Conservation (phyloP, 768 basidiomycete genomes). For the Rhodotorula babjevae region DNA sequence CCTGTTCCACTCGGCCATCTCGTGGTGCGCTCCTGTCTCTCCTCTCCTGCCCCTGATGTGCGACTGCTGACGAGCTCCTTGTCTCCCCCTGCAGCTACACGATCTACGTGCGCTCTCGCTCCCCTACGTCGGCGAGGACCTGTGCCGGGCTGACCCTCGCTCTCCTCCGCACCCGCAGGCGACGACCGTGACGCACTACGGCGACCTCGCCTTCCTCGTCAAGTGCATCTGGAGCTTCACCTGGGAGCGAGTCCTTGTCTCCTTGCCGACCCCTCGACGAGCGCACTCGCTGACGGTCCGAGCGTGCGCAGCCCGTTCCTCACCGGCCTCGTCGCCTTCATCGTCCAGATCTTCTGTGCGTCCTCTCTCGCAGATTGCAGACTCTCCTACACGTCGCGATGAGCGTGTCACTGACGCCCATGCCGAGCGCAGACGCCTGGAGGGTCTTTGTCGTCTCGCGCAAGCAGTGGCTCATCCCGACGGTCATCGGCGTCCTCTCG, state of each 20-base stretch:
- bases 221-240: conserved; percentile 7
- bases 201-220: conserved; percentile 2
- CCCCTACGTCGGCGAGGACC: background rate
- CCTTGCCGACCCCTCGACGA: background rate
- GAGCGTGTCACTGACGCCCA: background rate
- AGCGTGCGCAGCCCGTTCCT: background rate
- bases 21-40: conserved; percentile 5
- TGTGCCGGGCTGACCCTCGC: background rate
- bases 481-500: conserved; percentile 9
- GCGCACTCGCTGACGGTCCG: background rate
- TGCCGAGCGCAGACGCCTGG: background rate
- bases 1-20: conserved; percentile 13
- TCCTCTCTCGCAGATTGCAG: too few relatives aligned
- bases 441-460: conserved; percentile 13
- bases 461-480: background rate
- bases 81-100: conserved; percentile 4
- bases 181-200: conserved; percentile 22
- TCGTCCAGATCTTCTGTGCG: conserved; percentile 12
- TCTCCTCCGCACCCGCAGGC: background rate
- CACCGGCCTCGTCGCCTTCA: conserved; percentile 12
- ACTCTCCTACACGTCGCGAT: too few relatives aligned
- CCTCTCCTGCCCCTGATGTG: background rate
- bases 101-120: conserved; percentile 5
- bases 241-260: background rate
- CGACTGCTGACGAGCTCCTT: too few relatives aligned